Evolutionary conservation across 257 asterid genomes (phyloP).

Genomic region (Voacanga thouarsii): DNA sequence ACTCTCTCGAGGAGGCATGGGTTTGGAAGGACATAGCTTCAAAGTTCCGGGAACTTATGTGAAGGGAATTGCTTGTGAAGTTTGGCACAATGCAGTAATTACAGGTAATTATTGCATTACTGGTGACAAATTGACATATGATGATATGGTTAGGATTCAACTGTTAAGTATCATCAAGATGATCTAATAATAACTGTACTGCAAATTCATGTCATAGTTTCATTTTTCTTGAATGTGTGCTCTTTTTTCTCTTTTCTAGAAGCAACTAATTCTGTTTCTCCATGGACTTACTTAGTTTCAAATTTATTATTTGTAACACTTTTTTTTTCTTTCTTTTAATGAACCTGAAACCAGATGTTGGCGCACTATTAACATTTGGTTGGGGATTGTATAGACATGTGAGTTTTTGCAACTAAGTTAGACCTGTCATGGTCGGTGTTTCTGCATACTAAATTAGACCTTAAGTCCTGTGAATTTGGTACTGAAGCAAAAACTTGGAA

Average conservation of each 20-base stretch:
- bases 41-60: conserved; percentile 78
- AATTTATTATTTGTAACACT: background rate
- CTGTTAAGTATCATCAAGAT: background rate
- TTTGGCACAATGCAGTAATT: conserved; percentile 88
- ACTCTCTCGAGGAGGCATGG: conserved; percentile 55
- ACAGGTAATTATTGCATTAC: conserved; percentile 50
- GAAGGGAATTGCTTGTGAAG: conserved; percentile 95
- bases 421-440: no score
- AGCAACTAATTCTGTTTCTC: background rate
- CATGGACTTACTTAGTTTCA: background rate
- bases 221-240: background rate
- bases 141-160: background rate
- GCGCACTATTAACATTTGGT: conserved; percentile 87
- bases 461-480: background rate
- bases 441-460: background rate
- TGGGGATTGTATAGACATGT: conserved; percentile 99
- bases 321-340: background rate
- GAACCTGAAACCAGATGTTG: conserved; percentile 63
- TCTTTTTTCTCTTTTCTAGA: background rate
- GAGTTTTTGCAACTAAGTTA: conserved; percentile 11
- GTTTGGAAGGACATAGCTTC: conserved; percentile 54
- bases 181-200: background rate
- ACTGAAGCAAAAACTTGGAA: background rate
- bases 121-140: no score
- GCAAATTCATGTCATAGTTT: background rate